A percentile compares a stretch with the other conserved stretches of the same genome.
phyloP scores from a whole-genome alignment of 164 flowering plant species.

The Saururus chinensis region DNA sequence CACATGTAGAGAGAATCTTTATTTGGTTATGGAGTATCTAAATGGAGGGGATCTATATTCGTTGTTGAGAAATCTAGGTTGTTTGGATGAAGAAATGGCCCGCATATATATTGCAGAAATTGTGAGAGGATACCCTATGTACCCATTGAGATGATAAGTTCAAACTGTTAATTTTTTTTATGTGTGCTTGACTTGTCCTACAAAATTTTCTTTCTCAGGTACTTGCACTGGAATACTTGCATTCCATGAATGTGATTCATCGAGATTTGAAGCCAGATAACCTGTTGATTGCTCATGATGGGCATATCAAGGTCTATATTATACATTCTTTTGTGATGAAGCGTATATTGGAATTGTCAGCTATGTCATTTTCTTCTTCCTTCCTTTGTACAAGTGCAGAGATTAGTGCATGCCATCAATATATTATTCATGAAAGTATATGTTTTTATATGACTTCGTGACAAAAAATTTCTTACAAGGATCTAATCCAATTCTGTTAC shows the following conservation, averaged over 20 bases:
- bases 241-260: slow-evolving; percentile 85
- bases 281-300: slow-evolving; percentile 88
- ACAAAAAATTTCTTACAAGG: slow-evolving; percentile 20
- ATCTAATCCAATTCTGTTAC: slow-evolving; percentile 45
- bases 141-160: background rate
- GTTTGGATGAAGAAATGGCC: slow-evolving; percentile 92
- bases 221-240: slow-evolving; percentile 97
- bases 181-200: background rate
- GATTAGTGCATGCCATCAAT: no score
- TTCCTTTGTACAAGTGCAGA: no score
- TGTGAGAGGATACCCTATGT: slow-evolving; percentile 33
- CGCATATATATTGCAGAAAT: slow-evolving; percentile 94
- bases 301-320: slow-evolving; percentile 82
- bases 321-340: background rate
- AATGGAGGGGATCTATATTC: slow-evolving; percentile 99
- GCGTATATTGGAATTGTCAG: no score
- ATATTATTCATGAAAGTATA: background rate
- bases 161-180: background rate
- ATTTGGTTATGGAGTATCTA: slow-evolving; percentile 94
- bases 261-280: slow-evolving; percentile 98
- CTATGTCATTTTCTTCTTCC: no score
- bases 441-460: background rate
- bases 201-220: slow-evolving; percentile 37
- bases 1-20: slow-evolving; percentile 97
- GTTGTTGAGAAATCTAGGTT: slow-evolving; percentile 74